phyloP scores from a whole-genome alignment of 805 yeast genomes.

The Yarrowia osloensis region DNA sequence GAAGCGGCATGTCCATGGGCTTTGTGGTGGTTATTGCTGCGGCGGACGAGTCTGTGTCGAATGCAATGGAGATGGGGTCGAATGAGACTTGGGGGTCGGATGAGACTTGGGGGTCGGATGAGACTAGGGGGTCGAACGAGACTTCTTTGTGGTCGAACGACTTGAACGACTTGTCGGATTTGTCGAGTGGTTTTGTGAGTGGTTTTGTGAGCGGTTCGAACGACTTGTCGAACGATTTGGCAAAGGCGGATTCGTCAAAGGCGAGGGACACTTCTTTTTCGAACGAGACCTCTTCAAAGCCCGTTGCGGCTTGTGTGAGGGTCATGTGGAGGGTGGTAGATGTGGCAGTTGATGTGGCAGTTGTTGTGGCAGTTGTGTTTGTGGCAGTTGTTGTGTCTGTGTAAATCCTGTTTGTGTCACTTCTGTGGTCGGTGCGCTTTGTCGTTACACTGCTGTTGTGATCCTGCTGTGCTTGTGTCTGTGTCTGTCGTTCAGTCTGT shows the following conservation, averaged over 20 bases:
- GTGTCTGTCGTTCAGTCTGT: background rate
- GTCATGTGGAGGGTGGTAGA: background rate
- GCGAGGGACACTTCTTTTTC: background rate
- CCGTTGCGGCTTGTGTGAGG: background rate
- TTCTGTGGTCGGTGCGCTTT: background rate
- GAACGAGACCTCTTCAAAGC: background rate
- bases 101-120: too few relatives aligned
- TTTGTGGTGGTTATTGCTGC: background rate
- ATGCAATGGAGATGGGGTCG: background rate
- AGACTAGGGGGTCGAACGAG: constrained; percentile 3
- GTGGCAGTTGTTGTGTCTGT: background rate
- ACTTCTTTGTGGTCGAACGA: constrained; percentile 10
- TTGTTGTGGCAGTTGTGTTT: background rate
- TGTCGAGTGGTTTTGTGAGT: too few relatives aligned
- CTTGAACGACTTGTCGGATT: too few relatives aligned
- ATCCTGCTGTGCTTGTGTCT: background rate
- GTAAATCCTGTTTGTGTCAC: background rate
- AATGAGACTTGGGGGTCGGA: too few relatives aligned
- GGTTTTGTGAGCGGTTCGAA: too few relatives aligned
- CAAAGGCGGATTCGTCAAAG: too few relatives aligned
- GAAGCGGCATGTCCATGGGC: background rate
- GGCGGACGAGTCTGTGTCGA: background rate
- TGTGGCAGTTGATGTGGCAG: background rate
- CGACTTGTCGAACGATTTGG: background rate
- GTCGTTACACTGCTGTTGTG: background rate